Base-by-base conservation (phyloP, 495 filamentous ascomycete species). In the Pyrenula aspistea region DNA sequence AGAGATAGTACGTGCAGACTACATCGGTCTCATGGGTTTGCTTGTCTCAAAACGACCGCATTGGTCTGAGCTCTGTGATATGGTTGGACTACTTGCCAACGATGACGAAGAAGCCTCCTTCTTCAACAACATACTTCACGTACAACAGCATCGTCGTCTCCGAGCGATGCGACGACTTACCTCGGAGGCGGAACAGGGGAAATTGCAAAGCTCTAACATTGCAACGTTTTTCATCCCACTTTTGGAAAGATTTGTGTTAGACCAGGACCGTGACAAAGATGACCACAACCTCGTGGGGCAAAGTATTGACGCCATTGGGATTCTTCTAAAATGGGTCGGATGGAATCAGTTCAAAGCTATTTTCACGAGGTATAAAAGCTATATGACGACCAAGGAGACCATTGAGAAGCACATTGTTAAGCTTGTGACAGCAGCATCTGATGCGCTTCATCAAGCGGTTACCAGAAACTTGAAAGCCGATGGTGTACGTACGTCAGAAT, bases 171-270 rank as follows among this genome's bases (percentile, higher is more conserved):
- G 87, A 49, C 74, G 88, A 51, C 71, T 98, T 20, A 83, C 87
- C 51, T 69, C 69, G 11, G 83, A 84, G 55, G 86, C 86, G 31
- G 65, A 73, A 2, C 78, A 79, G 54, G 78, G 80, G 20, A 70
- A 78, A 42, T 68, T 96, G 22, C 77, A 76, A 51, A 86, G 87
- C 62, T 79, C 80, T 49, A 92, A 95, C 61, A 77, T 95, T 60
- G 83, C 83, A 61, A 83, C 91, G 48, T 86, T 96, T 66, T 89
- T 97, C 65, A 77, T 97, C 24, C 94, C 93, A 0, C 77, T 97
- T 11, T 78, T 96, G 19, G 93, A 99, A 64, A 90, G 96, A 66
- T 96, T 95, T 63, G 81, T 95, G 22, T 92, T 97, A 62, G 83
- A 89, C 60, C 77, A 81, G 56, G 80, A 80, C 15, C 87, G 83